phyloP scores from a whole-genome alignment of 345 rosid species.

The Salix suchowensis region DNA sequence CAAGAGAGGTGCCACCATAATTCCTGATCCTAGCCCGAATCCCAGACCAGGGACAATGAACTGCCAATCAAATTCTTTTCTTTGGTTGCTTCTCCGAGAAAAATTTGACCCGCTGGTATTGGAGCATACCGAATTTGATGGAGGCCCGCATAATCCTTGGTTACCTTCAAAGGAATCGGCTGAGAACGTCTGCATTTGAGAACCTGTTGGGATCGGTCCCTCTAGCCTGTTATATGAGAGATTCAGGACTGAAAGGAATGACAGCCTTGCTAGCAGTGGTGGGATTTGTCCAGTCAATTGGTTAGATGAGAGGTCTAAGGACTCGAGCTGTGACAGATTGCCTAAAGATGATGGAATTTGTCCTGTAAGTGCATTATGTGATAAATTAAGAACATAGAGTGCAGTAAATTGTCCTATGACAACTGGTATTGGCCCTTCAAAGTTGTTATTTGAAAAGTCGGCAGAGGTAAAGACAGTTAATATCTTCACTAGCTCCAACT shows the following conservation, averaged over 20 bases:
- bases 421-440: constrained; percentile 19
- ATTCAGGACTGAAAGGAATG: constrained; percentile 18
- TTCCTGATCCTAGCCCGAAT: constrained; percentile 50
- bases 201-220: constrained; percentile 6
- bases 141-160: constrained; percentile 8
- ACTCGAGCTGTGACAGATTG: constrained; percentile 10
- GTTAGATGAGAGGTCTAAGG: constrained; percentile 19
- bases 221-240: constrained; percentile 12
- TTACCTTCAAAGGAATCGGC: constrained; percentile 6
- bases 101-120: background rate
- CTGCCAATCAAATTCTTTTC: constrained; percentile 32
- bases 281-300: constrained; percentile 13
- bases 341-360: constrained; percentile 13
- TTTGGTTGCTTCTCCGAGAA: background rate
- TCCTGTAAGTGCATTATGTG: constrained; percentile 12
- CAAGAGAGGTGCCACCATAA: constrained; percentile 33
- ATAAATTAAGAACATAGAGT: constrained; percentile 20
- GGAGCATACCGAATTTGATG: background rate
- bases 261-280: background rate
- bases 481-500: constrained; percentile 39
- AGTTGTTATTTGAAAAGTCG: constrained; percentile 14
- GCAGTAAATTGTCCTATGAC: constrained; percentile 13
- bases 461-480: constrained; percentile 37
- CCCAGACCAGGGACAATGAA: constrained; percentile 46
- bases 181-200: constrained; percentile 8